phyloP scores from a whole-genome alignment of 2,329 filamentous ascomycete genomes.

The Calonectria hongkongensis region DNA sequence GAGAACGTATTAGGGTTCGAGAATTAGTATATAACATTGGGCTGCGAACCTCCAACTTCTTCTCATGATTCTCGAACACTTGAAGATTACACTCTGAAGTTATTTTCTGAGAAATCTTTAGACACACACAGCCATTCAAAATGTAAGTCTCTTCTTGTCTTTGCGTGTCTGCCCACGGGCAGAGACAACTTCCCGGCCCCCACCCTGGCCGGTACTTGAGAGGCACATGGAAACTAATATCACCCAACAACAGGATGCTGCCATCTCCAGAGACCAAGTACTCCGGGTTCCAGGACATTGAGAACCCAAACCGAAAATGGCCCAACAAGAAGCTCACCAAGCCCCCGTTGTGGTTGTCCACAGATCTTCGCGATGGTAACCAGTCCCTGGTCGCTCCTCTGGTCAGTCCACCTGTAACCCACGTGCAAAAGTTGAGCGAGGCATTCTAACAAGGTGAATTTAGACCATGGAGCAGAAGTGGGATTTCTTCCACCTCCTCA shows the following conservation, averaged over 20 bases:
- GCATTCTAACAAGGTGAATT: constrained; percentile 11
- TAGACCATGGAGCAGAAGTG: constrained; percentile 97
- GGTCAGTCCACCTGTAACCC: background rate
- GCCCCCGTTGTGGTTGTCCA: constrained; percentile 92
- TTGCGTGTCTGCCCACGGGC: background rate
- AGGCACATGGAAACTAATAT: background rate
- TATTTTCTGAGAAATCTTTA: constrained; percentile 21
- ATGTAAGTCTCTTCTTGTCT: constrained; percentile 1
- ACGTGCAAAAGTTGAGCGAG: constrained; percentile 28
- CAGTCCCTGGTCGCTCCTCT: constrained; percentile 74
- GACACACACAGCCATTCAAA: constrained; percentile 10
- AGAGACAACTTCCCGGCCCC: background rate
- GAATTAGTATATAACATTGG: constrained; percentile 18
- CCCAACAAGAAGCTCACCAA: constrained; percentile 88
- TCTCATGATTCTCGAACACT: background rate
- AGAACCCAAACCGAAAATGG: constrained; percentile 82
- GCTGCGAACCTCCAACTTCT: background rate
- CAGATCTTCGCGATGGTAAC: constrained; percentile 90
- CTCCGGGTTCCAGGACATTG: constrained; percentile 20
- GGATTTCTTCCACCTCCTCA: constrained; percentile 95
- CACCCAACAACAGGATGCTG: background rate
- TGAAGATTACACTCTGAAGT: constrained; percentile 15
- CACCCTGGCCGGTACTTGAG: background rate
- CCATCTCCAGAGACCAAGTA: constrained; percentile 25
- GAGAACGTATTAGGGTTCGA: constrained; percentile 21